Evolutionary conservation across 306 rosid species (phyloP), one percentile per base, ranked within the genome.

Genomic region (Inga laurina): DNA sequence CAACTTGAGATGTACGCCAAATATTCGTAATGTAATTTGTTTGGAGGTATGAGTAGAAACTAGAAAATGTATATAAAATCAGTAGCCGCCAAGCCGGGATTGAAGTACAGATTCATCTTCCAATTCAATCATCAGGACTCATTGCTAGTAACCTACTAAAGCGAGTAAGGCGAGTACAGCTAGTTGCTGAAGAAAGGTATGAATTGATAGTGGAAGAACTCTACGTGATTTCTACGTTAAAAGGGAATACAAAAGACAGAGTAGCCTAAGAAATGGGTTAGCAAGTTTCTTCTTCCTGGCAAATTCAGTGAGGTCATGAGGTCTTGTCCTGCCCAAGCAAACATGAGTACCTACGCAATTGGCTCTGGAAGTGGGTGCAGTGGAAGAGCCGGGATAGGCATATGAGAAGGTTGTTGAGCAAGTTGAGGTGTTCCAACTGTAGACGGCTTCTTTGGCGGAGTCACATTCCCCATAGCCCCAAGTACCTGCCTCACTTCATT

Each of bases 401-500:
- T 88, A 76, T 87, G 90, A 70, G 95, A 10, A 76, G 91, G 69
- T 87, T 83, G 85, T 85, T 32, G 34, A 32, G 92, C 76, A 87
- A 75, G 78, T 56, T 78, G 87, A 27, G 78, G 75, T 27, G 92
- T 48, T 56, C 79, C 90, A n/a, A 57, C 64, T 0, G 76, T 45
- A 79, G 84, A 30, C 77, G 87, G 91, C 85, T 92, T 97, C 79
- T 73, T 91, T 3, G 75, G 79, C 59, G 75, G 79, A 52, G 76
- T 61, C 49, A 79, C 92, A 54, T 87, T 87, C 32, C 82, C 97
- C 14, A 52, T 52, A 10, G 62, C 78, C 82, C 92, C 95, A 79
- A 97, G 97, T 21, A 83, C 91, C 79, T 92, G 90, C 85, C 98
- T 90, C 89, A 97, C 99, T 86, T 89, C 95, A 76, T 90, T 87